phyloP scores from a whole-genome alignment of 192 early-diverging fungal species.

The Jimgerdemannia flammicorona region DNA sequence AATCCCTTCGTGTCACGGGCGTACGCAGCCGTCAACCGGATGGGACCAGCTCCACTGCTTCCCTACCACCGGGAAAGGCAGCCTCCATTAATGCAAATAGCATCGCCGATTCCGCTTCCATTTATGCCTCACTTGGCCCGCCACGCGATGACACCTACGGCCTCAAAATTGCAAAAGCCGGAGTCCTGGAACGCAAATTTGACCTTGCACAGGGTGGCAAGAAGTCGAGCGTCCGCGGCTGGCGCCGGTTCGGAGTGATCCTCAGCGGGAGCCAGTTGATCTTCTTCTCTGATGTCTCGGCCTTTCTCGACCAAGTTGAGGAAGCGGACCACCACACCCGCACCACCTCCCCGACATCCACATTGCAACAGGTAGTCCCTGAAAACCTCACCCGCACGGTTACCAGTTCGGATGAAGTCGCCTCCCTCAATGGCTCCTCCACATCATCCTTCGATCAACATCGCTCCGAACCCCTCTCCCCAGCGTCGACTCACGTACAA shows the following conservation, averaged over 20 bases:
- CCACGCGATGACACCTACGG: slow-evolving; percentile 9
- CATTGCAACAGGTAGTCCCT: no score
- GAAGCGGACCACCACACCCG: neutral
- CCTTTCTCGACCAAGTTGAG: slow-evolving; percentile 32
- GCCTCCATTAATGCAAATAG: neutral
- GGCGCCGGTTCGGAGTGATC: slow-evolving; percentile 74
- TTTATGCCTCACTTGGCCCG: neutral
- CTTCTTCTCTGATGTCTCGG: slow-evolving; percentile 58
- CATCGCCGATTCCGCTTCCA: neutral
- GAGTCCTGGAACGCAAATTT: slow-evolving; percentile 67
- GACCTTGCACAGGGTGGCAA: slow-evolving; percentile 64
- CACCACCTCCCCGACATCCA: slow-evolving; percentile 5
- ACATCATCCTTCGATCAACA: neutral
- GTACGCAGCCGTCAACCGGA: slow-evolving; percentile 17
- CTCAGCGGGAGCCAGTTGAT: slow-evolving; percentile 74
- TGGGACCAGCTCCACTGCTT: neutral
- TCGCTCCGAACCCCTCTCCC: slow-evolving; percentile 5
- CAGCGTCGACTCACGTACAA: slow-evolving; percentile 9
- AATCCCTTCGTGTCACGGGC: slow-evolving; percentile 27
- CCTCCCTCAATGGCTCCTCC: slow-evolving; percentile 1
- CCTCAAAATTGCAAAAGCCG: slow-evolving; percentile 57
- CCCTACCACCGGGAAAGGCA: neutral
- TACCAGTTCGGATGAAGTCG: neutral
- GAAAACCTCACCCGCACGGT: neutral
- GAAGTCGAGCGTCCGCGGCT: slow-evolving; percentile 58